Base-by-base conservation (phyloP, 805 yeast species). In the Brettanomyces custersianus region DNA sequence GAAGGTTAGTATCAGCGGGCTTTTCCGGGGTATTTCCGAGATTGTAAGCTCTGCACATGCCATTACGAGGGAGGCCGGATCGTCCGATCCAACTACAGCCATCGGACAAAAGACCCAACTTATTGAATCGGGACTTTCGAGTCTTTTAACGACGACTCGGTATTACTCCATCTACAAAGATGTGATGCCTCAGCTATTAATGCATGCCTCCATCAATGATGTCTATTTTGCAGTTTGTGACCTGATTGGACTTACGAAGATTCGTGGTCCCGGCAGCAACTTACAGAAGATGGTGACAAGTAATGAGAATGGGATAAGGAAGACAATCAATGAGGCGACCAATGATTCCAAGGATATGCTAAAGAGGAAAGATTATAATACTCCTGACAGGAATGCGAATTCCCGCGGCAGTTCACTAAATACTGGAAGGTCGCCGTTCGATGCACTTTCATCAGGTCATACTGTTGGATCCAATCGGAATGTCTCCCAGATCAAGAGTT, bases 121-220 rank as follows among this genome's bases (percentile, higher is more conserved):
- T 17, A 65, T 83, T 4, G 72, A 79, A 38, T 79, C 80, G 31
- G 68, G 90, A 1, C 70, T 82, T 18, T 74, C 87, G 13, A 86
- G 81, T 56, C 72, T 78, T 1, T 74, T 90, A 29, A 77, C 95
- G 4, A 69, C 86, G 1, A 72, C 88, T 1, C 68, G 95, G 48
- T 84, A 85, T 51, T 81, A 65, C 54, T 73, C 82, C 1, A 60
- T 77, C 9, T 79, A 81, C 46, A 63, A 70, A 4, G 66, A 68
- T n/a, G 49, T 83, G 3, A 58, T 85, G 37, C 95, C 96, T 1
- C 70, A 68, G 36, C 60, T 80, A 16, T 70, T 86, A 2, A 68
- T 87, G 15, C 80, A 85, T 56, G 72, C 86, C 17, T 79, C 96
- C 0, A 60, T 84, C 8, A 71, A 82, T 30, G 95, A 87, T 49